Conservation (phyloP, 2,329 filamentous ascomycete species). For the Ophiostoma montium region DNA sequence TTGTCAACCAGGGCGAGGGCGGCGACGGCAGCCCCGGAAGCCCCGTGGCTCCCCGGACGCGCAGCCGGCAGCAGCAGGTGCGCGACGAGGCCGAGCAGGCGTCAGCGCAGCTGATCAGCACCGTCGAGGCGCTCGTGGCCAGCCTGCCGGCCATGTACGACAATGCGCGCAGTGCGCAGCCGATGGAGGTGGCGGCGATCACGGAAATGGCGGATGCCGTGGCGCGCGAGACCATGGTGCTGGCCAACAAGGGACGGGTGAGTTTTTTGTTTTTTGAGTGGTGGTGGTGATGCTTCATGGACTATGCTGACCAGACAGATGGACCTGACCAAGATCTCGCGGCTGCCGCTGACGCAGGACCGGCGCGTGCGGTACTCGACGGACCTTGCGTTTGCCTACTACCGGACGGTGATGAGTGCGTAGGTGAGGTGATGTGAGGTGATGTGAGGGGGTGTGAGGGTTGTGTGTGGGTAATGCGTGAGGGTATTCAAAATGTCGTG, state of each 20-base stretch:
- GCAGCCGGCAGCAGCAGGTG: constrained; percentile 12
- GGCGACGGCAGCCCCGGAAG: constrained; percentile 14
- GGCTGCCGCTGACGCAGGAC: constrained; percentile 58
- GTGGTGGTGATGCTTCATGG: too few species aligned
- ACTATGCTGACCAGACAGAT: constrained; percentile 19
- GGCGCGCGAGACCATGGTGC: constrained; percentile 47
- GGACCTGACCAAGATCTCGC: constrained; percentile 35
- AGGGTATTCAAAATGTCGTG: too few species aligned
- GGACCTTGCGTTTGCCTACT: constrained; percentile 55
- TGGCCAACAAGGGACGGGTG: constrained; percentile 38
- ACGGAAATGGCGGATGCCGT: constrained; percentile 69
- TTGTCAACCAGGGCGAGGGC: constrained; percentile 24
- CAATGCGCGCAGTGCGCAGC: constrained; percentile 21
- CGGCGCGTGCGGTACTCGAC: constrained; percentile 55
- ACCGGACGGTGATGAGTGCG: constrained; percentile 46
- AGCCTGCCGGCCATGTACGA: constrained; percentile 43
- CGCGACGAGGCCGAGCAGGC: constrained; percentile 10
- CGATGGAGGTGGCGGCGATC: constrained; percentile 54
- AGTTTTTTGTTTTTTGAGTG: too few species aligned
- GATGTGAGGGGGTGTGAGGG: too few species aligned
- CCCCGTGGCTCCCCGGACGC: constrained; percentile 7
- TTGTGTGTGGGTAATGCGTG: too few species aligned
- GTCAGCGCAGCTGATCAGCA: constrained; percentile 21
- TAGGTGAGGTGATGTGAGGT: not conserved
- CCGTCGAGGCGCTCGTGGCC: constrained; percentile 42